Conservation (phyloP, 2,329 filamentous ascomycete genomes). For the Colletotrichum tropicale region DNA sequence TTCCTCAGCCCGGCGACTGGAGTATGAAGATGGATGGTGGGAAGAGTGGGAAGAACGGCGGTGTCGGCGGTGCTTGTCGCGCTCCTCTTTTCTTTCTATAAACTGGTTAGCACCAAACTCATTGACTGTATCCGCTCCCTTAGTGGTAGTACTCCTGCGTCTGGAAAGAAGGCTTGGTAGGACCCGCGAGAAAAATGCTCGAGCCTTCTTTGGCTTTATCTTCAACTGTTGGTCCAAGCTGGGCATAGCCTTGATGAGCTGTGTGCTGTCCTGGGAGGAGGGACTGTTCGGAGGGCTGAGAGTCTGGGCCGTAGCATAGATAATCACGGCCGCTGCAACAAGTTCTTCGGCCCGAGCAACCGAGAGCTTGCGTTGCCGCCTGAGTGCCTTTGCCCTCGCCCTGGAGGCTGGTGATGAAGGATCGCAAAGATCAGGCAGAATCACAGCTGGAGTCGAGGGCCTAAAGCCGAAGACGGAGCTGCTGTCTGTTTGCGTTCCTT, state of each 20-base stretch:
- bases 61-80: constrained; percentile 44
- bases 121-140: constrained; percentile 42
- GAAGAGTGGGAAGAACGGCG: constrained; percentile 38
- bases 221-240: constrained; percentile 29
- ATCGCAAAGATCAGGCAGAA: constrained; percentile 47
- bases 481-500: constrained; percentile 20
- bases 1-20: constrained; percentile 36
- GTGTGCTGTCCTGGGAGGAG: constrained; percentile 15
- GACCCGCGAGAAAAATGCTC: constrained; percentile 35
- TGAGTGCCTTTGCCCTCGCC: constrained; percentile 47
- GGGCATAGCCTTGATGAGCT: constrained; percentile 28
- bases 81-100: constrained; percentile 60
- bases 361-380: constrained; percentile 48
- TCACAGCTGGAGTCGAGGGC: constrained; percentile 52
- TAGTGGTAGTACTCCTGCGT: constrained; percentile 35
- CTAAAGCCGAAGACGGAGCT: constrained; percentile 34
- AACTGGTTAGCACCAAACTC: constrained; percentile 60
- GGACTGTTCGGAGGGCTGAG: constrained; percentile 46
- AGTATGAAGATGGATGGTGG: constrained; percentile 33
- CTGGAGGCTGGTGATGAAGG: constrained; percentile 39
- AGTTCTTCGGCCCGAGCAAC: constrained; percentile 55
- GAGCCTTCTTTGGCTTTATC: constrained; percentile 26
- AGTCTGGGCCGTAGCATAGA: constrained; percentile 56
- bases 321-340: constrained; percentile 57
- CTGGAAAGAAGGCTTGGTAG: constrained; percentile 24